Percentiles rank a stretch among this genome's conserved stretches.
These are phyloP conservation scores for Krasilnikovozyma curviuscula DNA, from an alignment of 768 basidiomycete genomes.

Conservation along the genomic window DNA sequence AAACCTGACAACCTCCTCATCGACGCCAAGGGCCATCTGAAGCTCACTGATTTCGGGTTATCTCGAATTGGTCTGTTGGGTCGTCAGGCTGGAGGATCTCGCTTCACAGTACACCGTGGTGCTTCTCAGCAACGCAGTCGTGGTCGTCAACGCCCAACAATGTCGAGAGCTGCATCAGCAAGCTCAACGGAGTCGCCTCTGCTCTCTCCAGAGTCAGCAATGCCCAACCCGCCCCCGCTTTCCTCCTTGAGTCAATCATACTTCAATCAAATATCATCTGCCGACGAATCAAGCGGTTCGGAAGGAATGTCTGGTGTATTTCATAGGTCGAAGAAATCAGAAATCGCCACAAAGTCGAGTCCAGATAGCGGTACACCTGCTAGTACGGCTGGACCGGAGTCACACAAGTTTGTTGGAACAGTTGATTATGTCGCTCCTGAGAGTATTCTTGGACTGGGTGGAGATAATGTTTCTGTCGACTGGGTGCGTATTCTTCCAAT, in stretches of 20 bases:
- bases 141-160: slow-evolving; percentile 28
- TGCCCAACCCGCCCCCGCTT: slow-evolving; percentile 15
- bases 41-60: slow-evolving; percentile 92
- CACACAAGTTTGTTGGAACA: slow-evolving; percentile 89
- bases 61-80: slow-evolving; percentile 95
- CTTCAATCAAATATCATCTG: slow-evolving; percentile 17
- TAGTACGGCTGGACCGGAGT: slow-evolving; percentile 36
- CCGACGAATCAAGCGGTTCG: slow-evolving; percentile 46
- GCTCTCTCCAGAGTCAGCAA: slow-evolving; percentile 22
- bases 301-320: slow-evolving; percentile 1
- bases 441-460: slow-evolving; percentile 70
- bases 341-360: slow-evolving; percentile 39
- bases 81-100: slow-evolving; percentile 45
- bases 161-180: slow-evolving; percentile 1
- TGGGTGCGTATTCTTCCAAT: slow-evolving; percentile 46
- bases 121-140: slow-evolving; percentile 16
- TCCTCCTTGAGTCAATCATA: slow-evolving; percentile 21
- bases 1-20: slow-evolving; percentile 98
- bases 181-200: slow-evolving; percentile 23
- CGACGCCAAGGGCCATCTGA: slow-evolving; percentile 87
- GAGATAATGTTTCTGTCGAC: slow-evolving; percentile 87
- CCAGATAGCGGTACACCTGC: slow-evolving; percentile 23
- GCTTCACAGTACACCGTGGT: slow-evolving; percentile 22
- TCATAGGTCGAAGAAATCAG: slow-evolving; percentile 65
- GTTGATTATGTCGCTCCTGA: slow-evolving; percentile 86